Conservation (phyloP, 176 grass and related monocot species). For the sorghum (Sorghum bicolor) region Sorghum_bicolor_NCBIv3 NC_012873.2:65044501-65045000, state of each 20-base stretch:
- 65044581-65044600: neutral
- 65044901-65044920: conserved; percentile 36
- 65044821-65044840: conserved; percentile 78
- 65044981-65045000: conserved; percentile 42
- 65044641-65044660: conserved; percentile 80
- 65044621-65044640: conserved; percentile 79
- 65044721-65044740: conserved; percentile 43
- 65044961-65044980: conserved; percentile 60
- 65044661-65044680: conserved; percentile 60
- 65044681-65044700: conserved; percentile 84
- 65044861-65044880: conserved; percentile 75
- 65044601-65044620: conserved; percentile 77
- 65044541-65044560: neutral
- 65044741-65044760: conserved; percentile 78
- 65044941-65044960: conserved; percentile 66
- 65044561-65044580: neutral
- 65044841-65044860: conserved; percentile 75
- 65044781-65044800: conserved; percentile 36
- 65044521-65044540: no score
- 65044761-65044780: conserved; percentile 44
- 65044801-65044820: conserved; percentile 55
- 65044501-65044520: no score
- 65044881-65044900: conserved; percentile 72
- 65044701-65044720: conserved; percentile 80
- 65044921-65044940: conserved; percentile 45